These are phyloP conservation scores for Rhynchospora breviuscula DNA, from an alignment of 176 grass and related monocot species.

Conservation along the genomic window DNA sequence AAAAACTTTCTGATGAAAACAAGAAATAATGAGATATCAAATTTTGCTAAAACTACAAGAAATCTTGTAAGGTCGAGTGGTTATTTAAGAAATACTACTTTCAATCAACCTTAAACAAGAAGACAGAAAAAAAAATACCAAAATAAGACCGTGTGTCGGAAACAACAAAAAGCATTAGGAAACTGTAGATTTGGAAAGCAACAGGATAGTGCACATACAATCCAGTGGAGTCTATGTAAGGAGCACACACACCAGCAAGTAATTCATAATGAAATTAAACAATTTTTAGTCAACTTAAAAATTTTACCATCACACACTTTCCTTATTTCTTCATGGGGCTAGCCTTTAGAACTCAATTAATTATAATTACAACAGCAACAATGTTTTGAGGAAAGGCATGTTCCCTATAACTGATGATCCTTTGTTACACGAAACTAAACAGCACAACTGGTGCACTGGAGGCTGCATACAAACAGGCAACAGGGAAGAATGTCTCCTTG, in stretches of 20 bases:
- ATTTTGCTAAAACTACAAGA: neutral
- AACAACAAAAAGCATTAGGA: neutral
- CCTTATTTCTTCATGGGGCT: neutral
- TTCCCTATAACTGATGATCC: neutral
- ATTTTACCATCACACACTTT: neutral
- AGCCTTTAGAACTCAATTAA: neutral
- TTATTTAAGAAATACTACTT: neutral
- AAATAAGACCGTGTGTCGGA: neutral
- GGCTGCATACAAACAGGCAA: slow-evolving; percentile 85
- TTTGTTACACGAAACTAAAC: neutral
- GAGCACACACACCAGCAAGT: neutral
- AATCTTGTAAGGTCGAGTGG: neutral
- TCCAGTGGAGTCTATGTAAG: no score
- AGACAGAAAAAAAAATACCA: neutral
- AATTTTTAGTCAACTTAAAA: neutral
- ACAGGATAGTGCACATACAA: neutral
- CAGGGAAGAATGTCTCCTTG: slow-evolving; percentile 63
- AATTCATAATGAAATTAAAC: neutral
- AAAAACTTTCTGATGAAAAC: neutral
- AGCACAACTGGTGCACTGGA: slow-evolving; percentile 98
- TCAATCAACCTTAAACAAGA: neutral
- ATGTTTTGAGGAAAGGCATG: neutral
- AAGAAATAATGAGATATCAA: neutral
- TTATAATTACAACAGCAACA: neutral
- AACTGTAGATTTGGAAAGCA: slow-evolving; percentile 1